Conservation (phyloP, 306 rosid genomes). For the Corylus avellana region DNA sequence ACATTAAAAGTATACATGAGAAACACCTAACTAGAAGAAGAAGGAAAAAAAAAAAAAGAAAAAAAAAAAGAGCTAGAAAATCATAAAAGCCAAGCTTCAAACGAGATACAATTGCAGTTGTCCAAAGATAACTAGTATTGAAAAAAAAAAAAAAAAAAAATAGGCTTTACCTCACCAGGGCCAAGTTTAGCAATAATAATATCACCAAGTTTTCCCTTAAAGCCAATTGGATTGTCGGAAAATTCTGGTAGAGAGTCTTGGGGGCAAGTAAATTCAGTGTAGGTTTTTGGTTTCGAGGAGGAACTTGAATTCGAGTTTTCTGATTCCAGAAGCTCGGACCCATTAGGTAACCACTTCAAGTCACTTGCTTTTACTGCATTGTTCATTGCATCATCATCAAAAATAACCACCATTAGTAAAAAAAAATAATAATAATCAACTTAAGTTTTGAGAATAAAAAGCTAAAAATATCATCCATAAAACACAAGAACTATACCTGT, state of each 20-base stretch:
- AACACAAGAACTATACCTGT: constrained; percentile 46
- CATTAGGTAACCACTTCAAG: constrained; percentile 84
- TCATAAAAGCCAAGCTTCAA: no score
- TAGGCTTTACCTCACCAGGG: constrained; percentile 72
- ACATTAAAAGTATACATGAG: no score
- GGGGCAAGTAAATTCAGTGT: constrained; percentile 78
- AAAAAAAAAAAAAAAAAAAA: no score
- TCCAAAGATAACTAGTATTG: no score
- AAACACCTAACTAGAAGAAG: no score
- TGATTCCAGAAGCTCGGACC: constrained; percentile 62
- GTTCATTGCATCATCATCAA: constrained; percentile 27
- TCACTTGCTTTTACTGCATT: constrained; percentile 69
- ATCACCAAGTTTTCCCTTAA: constrained; percentile 38
- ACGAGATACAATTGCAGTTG: no score
- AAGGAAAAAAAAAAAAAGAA: no score
- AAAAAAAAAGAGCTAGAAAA: no score
- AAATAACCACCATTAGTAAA: constrained; percentile 5
- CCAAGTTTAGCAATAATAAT: constrained; percentile 79
- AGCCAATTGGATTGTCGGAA: constrained; percentile 48
- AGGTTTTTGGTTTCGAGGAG: constrained; percentile 62
- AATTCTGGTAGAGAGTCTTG: constrained; percentile 71
- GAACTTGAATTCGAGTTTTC: constrained; percentile 47
- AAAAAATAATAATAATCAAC: not conserved
- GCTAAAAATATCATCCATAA: constrained; percentile 8
- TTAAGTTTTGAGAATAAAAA: constrained; percentile 1